Base-by-base conservation (phyloP, 2,329 filamentous ascomycete genomes). In the Metarhizium guizhouense region DNA sequence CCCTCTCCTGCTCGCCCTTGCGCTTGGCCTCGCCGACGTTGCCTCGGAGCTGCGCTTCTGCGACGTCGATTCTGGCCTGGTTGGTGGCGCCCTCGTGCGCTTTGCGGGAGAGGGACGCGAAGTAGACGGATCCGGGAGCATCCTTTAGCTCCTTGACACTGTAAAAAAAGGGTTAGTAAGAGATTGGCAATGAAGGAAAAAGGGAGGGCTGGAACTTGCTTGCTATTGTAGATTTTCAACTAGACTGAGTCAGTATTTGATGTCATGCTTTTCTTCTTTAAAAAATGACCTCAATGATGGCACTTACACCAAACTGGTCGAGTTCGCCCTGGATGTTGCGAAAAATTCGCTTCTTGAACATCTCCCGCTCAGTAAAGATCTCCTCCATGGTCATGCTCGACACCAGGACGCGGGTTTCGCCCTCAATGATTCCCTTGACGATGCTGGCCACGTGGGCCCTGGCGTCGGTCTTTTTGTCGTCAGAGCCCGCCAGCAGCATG, bases 301-400 rank as follows among this genome's bases (percentile, higher is more conserved):
- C 30, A 47, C 56, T 25, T 53, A 57, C 56, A 20, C 56, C 56
- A 45, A 95, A 93, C 63, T 92, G 86, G 60, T 86, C 80, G 2
- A 95, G 79, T 68, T 95, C 90, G 57, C 81, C 81, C 67, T 92
- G 87, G 56, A 93, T 89, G 67, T 89, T 88, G 60, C 77, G 77
- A 70, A 86, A 87, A 63, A 88, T 86, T 61, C 87, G 84, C 61
- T 79, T 81, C 75, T 93, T 90, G 76, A 91, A 91, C 47, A 87
- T 76, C 62, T 88, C 85, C 38, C 88, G 78, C 70, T 89, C 85
- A 58, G 84, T 86, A 70, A 92, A 92, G 57, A 95, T 88, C 70
- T 94, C 89, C 67, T 93, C 89, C 87, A 94, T 93, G n/a, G 88
- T 92, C 88, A 95, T 93, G 62, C 83, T 86, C 0, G 85, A 89